Conservation (phyloP, 495 filamentous ascomycete species). For the Xylaria flabelliformis region DNA sequence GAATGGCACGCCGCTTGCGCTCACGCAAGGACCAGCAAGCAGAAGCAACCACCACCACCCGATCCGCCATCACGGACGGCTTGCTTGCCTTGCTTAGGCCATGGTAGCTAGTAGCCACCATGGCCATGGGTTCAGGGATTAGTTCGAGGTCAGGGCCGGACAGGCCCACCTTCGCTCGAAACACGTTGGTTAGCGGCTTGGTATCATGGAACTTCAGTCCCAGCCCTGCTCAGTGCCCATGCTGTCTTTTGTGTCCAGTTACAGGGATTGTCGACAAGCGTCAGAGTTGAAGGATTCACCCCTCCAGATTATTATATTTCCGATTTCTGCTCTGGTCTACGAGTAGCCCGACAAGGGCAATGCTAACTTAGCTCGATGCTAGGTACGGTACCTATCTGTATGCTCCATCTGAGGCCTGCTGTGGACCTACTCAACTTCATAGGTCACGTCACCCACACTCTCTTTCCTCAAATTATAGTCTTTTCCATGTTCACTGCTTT, state of each 20-base stretch:
- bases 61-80: conserved; percentile 40
- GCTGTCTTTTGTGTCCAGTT: conserved; percentile 26
- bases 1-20: conserved; percentile 23
- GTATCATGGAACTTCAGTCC: conserved; percentile 28
- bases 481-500: conserved; percentile 26
- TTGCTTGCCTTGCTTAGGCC: conserved; percentile 40
- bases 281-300: conserved; percentile 44
- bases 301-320: conserved; percentile 40
- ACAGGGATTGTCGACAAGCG: conserved; percentile 26
- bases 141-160: conserved; percentile 31
- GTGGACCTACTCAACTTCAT: conserved; percentile 25
- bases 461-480: conserved; percentile 23
- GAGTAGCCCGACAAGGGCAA: conserved; percentile 23
- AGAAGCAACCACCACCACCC: conserved; percentile 27
- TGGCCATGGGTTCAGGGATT: conserved; percentile 39
- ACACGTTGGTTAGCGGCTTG: conserved; percentile 32
- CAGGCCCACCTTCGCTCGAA: conserved; percentile 31
- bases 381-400: conserved; percentile 24
- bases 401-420: conserved; percentile 17
- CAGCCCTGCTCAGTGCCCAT: conserved; percentile 33
- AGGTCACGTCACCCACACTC: conserved; percentile 30
- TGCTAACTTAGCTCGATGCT: conserved; percentile 26
- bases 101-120: conserved; percentile 17
- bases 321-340: conserved; percentile 25
- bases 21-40: conserved; percentile 20